Evolutionary conservation across 352 stramenopile species (phyloP), one percentile per base, ranked within the genome.

Genomic region (Globisporangium perplexum): DNA sequence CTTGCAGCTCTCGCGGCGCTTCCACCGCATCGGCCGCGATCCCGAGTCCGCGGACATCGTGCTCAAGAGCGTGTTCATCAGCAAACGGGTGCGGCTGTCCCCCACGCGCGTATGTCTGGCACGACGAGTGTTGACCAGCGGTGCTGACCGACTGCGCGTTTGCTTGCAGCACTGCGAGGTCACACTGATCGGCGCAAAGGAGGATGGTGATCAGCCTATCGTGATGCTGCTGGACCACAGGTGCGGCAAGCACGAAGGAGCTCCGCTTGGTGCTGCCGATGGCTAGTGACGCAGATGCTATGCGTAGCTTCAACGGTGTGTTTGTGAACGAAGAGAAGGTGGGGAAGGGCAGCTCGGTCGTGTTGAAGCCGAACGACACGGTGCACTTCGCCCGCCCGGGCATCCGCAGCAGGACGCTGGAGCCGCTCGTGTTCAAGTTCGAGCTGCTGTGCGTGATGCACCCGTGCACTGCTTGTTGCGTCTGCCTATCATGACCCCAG

Each of bases 301-400:
- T 30, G 26, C 26, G 20, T 23, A 89, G 76, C 50, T 75, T 72
- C 49, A 89, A 89, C 48, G 74, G 74, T 43, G 74, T 91, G 26
- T 91, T 69, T 49, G 69, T 90, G 46, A 90, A 91, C 60, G 74
- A 74, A 35, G 69, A 74, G 51, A 65, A 53, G 26, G 50, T 90
- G 10, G 76, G 77, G 42, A 81, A 77, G 57, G 59, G 54, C 6
- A 61, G 66, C 7, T 67, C 57, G 17, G 57, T 57, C 20, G 30
- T 43, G 23, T 42, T 92, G n/a, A 46, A 54, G 35, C 59, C 62
- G 3, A 81, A 79, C 24, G 65, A 59, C 57, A 90, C 75, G 1
- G 55, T 92, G 24, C 81, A 92, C 51, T 88, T 92, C 36, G 86
- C 78, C 5, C 83, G 73, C 23, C 81, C 81, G 39, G 78, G 77